A percentile compares a stretch with the other conserved stretches of the same genome.
Conservation (phyloP, 768 basidiomycete genomes). For the Amanita pallidorosea region DNA sequence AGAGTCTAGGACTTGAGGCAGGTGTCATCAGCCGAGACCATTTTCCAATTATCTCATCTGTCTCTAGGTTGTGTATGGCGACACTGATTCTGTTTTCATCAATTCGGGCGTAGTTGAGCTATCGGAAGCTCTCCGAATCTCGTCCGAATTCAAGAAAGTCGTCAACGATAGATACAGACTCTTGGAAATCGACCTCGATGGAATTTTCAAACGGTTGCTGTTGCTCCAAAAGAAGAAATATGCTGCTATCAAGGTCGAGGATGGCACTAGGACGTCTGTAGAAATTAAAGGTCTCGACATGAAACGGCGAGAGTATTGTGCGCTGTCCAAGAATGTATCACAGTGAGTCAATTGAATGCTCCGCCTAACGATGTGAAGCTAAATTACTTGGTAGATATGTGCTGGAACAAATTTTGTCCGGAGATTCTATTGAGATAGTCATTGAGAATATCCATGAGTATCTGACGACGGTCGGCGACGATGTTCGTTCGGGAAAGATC, state of each 20-base stretch:
- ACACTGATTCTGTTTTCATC: constrained; percentile 98
- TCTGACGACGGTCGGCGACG: constrained; percentile 61
- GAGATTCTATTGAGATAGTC: constrained; percentile 81
- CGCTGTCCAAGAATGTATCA: constrained; percentile 84
- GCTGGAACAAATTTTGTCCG: constrained; percentile 82
- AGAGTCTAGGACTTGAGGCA: constrained; percentile 82
- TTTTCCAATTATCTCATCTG: background rate
- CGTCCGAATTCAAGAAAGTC: constrained; percentile 85
- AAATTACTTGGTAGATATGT: constrained; percentile 51
- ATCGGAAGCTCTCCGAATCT: constrained; percentile 83
- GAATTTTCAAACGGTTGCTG: constrained; percentile 84
- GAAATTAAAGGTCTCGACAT: constrained; percentile 98
- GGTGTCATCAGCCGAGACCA: constrained; percentile 15
- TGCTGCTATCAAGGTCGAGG: constrained; percentile 91
- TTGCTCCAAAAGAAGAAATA: constrained; percentile 99
- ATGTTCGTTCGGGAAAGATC: constrained; percentile 66
- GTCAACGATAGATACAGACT: constrained; percentile 94
- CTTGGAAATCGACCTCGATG: constrained; percentile 94
- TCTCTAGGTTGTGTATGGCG: constrained; percentile 92
- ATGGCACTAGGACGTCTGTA: constrained; percentile 61
- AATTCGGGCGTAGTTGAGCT: constrained; percentile 91
- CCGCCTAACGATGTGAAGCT: background rate
- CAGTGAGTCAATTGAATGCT: constrained; percentile 44
- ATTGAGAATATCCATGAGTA: constrained; percentile 93
- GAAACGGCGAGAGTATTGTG: constrained; percentile 95